Percentiles rank a stretch among this genome's conserved stretches.
Evolutionary conservation across 1,139 yeast species (phyloP).

Genomic region (Diutina catenulata): DNA sequence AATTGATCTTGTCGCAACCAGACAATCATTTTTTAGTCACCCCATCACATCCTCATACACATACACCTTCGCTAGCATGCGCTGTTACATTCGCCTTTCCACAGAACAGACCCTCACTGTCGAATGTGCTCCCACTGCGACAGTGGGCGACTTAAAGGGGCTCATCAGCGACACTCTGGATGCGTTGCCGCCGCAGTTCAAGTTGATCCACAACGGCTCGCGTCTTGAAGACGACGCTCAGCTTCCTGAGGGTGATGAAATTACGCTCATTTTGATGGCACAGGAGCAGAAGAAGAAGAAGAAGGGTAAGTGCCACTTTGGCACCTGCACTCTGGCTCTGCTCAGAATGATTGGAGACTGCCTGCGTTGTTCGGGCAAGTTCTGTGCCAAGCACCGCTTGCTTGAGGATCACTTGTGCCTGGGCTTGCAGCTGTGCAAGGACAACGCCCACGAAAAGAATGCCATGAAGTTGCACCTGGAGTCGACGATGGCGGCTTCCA

Average conservation of each 20-base stretch:
- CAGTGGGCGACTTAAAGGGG: conserved; percentile 2
- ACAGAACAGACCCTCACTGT: not conserved
- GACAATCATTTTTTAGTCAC: too few relatives aligned
- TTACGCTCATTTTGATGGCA: conserved; percentile 36
- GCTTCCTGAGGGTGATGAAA: conserved; percentile 12
- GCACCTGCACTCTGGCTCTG: conserved; percentile 52
- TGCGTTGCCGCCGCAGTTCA: conserved; percentile 29
- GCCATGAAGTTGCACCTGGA: conserved; percentile 3
- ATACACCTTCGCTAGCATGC: too few relatives aligned
- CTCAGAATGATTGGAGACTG: conserved; percentile 85
- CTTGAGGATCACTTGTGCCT: conserved; percentile 77
- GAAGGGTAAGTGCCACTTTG: conserved; percentile 54
- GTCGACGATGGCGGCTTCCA: conserved; percentile 2
- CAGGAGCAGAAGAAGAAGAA: conserved; percentile 33
- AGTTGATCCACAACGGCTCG: conserved; percentile 41
- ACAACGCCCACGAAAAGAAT: conserved; percentile 46
- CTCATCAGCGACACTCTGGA: conserved; percentile 9
- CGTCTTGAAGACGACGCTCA: conserved; percentile 22
- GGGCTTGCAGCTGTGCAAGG: conserved; percentile 73
- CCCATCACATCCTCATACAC: too few relatives aligned
- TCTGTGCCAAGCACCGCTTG: conserved; percentile 78
- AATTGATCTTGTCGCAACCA: too few relatives aligned
- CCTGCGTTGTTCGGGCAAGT: conserved; percentile 74
- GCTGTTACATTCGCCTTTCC: not conserved
- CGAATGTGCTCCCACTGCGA: not conserved